These are phyloP conservation scores for Phytophthora agathidicida DNA, from an alignment of 352 stramenopile genomes.

Conservation along the genomic window DNA sequence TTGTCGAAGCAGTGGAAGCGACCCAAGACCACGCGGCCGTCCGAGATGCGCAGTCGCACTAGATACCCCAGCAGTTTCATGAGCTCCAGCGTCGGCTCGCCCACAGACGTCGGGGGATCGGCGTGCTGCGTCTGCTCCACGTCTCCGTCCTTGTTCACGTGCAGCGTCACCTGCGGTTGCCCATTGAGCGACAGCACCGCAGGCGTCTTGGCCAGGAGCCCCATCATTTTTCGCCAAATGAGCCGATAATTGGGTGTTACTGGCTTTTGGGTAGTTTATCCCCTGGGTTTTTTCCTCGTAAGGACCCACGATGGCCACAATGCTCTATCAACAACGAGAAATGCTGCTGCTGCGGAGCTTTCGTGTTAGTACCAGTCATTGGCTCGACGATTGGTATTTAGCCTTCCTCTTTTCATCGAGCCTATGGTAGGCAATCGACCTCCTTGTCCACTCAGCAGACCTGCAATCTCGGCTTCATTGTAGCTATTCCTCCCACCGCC, in stretches of 20 bases:
- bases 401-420: constrained; percentile 6
- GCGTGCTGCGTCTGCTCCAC: constrained; percentile 23
- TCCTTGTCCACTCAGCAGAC: constrained; percentile 13
- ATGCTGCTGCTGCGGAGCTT: no score
- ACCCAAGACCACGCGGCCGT: constrained; percentile 70
- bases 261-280: no score
- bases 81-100: constrained; percentile 53
- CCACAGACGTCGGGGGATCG: constrained; percentile 27
- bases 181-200: constrained; percentile 73
- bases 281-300: no score
- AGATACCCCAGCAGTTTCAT: constrained; percentile 65
- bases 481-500: constrained; percentile 9
- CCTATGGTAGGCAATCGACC: constrained; percentile 5
- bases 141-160: constrained; percentile 3
- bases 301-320: no score
- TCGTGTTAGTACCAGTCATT: constrained; percentile 20
- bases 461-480: constrained; percentile 23
- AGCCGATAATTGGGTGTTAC: not conserved
- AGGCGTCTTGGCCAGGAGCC: constrained; percentile 31
- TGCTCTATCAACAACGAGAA: no score
- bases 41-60: constrained; percentile 72
- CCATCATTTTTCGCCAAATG: constrained; percentile 20
- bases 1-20: constrained; percentile 85
- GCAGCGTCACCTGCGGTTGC: constrained; percentile 51
- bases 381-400: constrained; percentile 7